A percentile compares a stretch with the other conserved stretches of the same genome.
Conservation (phyloP, 257 asterid species). For the Thymus quinquecostatus region DNA sequence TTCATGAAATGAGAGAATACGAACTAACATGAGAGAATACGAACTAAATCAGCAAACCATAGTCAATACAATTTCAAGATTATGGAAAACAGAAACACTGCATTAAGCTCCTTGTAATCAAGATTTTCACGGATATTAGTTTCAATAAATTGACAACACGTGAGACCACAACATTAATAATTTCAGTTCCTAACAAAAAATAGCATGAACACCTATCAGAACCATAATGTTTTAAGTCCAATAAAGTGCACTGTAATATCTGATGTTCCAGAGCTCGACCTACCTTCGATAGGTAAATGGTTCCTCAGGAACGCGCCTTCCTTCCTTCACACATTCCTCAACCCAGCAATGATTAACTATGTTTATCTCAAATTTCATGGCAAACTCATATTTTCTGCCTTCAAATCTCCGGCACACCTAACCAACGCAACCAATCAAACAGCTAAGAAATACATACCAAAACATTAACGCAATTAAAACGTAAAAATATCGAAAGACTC, state of each 20-base stretch:
- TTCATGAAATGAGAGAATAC: background rate
- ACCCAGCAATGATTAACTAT: slow-evolving; percentile 88
- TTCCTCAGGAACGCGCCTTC: slow-evolving; percentile 61
- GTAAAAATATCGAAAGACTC: background rate
- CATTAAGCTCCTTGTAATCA: background rate
- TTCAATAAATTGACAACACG: background rate
- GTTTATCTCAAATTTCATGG: slow-evolving; percentile 45
- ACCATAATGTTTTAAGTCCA: background rate
- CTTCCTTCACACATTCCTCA: slow-evolving; percentile 75
- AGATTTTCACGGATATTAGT: background rate
- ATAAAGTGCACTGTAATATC: background rate
- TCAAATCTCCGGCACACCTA: slow-evolving; percentile 60
- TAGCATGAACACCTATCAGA: background rate
- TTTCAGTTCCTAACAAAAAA: background rate
- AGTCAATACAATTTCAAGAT: slow-evolving; percentile 1
- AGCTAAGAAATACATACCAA: slow-evolving; percentile 11
- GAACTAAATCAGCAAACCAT: slow-evolving; percentile 4
- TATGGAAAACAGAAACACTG: background rate
- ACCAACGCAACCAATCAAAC: slow-evolving; percentile 34
- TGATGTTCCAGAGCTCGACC: slow-evolving; percentile 14
- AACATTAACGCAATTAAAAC: slow-evolving; percentile 6
- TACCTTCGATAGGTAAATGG: slow-evolving; percentile 69
- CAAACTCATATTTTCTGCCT: slow-evolving; percentile 61
- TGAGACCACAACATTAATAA: background rate
- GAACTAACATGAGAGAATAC: background rate